Conservation (phyloP, 2,329 filamentous ascomycete species). For the Neofusicoccum cordaticola region DNA sequence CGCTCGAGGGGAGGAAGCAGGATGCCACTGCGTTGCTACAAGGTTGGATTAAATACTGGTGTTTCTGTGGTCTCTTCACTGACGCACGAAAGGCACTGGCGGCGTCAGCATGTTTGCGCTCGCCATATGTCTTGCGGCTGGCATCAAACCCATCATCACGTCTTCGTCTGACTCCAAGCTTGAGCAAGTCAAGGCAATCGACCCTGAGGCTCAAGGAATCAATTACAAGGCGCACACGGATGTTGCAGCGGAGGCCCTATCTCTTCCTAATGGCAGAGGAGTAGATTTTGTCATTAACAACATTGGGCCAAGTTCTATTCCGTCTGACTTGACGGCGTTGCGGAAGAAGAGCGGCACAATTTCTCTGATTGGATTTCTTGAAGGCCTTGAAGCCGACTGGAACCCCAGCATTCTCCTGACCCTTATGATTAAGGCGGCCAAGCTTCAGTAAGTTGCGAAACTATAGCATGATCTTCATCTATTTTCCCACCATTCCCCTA, state of each 20-base stretch:
- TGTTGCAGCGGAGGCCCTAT: slow-evolving; percentile 54
- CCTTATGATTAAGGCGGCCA: neutral
- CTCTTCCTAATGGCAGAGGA: slow-evolving; percentile 40
- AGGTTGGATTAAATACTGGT: slow-evolving; percentile 8
- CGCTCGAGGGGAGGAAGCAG: slow-evolving; percentile 9
- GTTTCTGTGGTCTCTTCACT: neutral
- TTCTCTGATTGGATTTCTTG: slow-evolving; percentile 28
- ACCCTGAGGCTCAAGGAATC: slow-evolving; percentile 38
- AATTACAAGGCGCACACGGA: slow-evolving; percentile 58
- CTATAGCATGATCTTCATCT: neutral
- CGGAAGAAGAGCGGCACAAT: slow-evolving; percentile 22
- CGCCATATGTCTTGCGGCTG: slow-evolving; percentile 25
- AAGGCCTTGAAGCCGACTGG: slow-evolving; percentile 15
- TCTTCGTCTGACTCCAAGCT: slow-evolving; percentile 57
- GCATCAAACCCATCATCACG: slow-evolving; percentile 52
- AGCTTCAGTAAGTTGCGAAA: neutral
- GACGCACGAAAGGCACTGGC: slow-evolving; percentile 31
- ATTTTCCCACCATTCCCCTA: slow-evolving; percentile 20
- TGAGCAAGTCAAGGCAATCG: slow-evolving; percentile 43
- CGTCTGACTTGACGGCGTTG: slow-evolving; percentile 21
- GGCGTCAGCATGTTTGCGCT: slow-evolving; percentile 40
- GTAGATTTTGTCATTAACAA: slow-evolving; percentile 49
- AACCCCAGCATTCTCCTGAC: slow-evolving; percentile 6
- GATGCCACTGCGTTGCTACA: slow-evolving; percentile 19
- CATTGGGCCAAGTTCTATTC: slow-evolving; percentile 22